These are phyloP conservation scores for Fusarium sp. DNA, from an alignment of 2,329 filamentous ascomycete species.

Conservation along the genomic window DNA sequence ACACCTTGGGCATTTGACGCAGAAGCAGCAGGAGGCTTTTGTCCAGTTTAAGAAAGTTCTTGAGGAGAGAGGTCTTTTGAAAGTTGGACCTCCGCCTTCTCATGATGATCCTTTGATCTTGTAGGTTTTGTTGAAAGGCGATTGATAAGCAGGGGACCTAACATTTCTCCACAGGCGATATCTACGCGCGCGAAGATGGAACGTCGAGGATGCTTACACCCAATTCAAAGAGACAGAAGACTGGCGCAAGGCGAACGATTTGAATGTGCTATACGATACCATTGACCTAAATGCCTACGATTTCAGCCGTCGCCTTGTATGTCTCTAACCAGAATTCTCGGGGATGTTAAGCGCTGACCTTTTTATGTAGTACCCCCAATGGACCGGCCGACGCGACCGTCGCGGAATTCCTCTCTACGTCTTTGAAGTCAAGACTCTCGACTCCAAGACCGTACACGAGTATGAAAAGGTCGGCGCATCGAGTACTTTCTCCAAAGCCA, in stretches of 20 bases:
- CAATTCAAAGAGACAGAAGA: constrained; percentile 92
- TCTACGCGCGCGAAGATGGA: constrained; percentile 85
- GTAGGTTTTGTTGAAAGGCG: constrained; percentile 58
- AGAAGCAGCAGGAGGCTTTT: constrained; percentile 75
- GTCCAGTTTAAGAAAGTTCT: constrained; percentile 78
- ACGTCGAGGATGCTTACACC: constrained; percentile 78
- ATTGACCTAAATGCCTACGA: constrained; percentile 90
- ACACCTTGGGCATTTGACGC: constrained; percentile 82
- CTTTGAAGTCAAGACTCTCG: constrained; percentile 86
- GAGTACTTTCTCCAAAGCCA: constrained; percentile 69
- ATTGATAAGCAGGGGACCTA: constrained; percentile 26
- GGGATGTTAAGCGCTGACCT: constrained; percentile 11
- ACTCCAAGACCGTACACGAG: constrained; percentile 81
- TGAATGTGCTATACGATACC: constrained; percentile 84
- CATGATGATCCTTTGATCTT: constrained; percentile 81
- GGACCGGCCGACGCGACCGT: constrained; percentile 90
- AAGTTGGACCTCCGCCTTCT: constrained; percentile 66
- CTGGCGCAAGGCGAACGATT: constrained; percentile 84
- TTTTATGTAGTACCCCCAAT: constrained; percentile 84
- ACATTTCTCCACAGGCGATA: constrained; percentile 73
- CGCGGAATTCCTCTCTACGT: constrained; percentile 94
- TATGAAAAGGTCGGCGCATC: constrained; percentile 78
- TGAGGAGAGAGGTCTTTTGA: constrained; percentile 73
- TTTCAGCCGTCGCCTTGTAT: constrained; percentile 79
- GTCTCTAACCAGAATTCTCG: background rate